These are phyloP conservation scores for Phytophthora cryptogea DNA, from an alignment of 352 stramenopile species.

Conservation along the genomic window DNA sequence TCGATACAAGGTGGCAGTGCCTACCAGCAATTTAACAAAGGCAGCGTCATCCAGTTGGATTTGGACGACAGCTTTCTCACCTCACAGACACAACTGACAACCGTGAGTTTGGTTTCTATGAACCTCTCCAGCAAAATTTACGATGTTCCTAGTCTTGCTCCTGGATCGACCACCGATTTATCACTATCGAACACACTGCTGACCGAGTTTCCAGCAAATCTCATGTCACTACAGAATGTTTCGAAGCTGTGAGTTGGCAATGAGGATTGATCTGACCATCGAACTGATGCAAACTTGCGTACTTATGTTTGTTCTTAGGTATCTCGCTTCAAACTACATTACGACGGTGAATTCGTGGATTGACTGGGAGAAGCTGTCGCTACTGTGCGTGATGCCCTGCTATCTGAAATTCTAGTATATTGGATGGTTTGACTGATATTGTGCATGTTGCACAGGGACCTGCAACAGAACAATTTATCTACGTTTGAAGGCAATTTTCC, in stretches of 20 bases:
- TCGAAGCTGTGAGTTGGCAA: constrained; percentile 15
- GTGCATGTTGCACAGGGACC: constrained; percentile 6
- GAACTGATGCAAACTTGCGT: neutral
- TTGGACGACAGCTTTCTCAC: constrained; percentile 11
- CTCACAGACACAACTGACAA: constrained; percentile 18
- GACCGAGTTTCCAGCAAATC: constrained; percentile 14
- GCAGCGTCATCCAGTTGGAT: constrained; percentile 7
- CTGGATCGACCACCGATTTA: constrained; percentile 5
- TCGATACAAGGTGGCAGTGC: constrained; percentile 20
- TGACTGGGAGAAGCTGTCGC: constrained; percentile 15
- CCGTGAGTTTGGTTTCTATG: constrained; percentile 19
- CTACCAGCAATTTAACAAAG: constrained; percentile 17
- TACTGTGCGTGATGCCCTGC: constrained; percentile 15
- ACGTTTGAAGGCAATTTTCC: constrained; percentile 29
- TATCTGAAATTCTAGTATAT: neutral
- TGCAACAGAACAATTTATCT: constrained; percentile 19
- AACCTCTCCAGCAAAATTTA: constrained; percentile 12
- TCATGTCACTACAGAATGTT: constrained; percentile 10
- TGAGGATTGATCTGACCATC: neutral
- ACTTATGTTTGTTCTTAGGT: constrained; percentile 5
- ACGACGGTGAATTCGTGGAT: constrained; percentile 14
- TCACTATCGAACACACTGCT: constrained; percentile 22
- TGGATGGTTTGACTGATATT: neutral
- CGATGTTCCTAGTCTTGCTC: constrained; percentile 14
- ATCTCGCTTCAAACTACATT: constrained; percentile 24